A percentile compares a stretch with the other conserved stretches of the same genome.
Evolutionary conservation across 2,329 filamentous ascomycete species (phyloP).

Genomic region (Fusarium heterosporum): DNA sequence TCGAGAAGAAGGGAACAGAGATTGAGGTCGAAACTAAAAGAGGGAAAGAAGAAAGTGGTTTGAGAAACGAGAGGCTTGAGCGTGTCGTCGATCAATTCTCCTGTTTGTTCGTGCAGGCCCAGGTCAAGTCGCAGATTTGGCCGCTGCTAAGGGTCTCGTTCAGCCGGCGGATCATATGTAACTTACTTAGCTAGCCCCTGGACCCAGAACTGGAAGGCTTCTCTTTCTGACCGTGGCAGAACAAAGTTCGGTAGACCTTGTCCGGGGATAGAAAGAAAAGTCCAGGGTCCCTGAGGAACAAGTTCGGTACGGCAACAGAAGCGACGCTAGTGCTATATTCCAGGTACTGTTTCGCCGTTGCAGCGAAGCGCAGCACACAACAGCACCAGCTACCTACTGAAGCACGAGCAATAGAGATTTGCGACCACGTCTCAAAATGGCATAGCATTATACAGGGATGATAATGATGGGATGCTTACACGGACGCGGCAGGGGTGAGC

Average conservation of each 20-base stretch:
- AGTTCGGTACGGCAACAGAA: slow-evolving; percentile 26
- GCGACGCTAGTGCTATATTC: slow-evolving; percentile 3
- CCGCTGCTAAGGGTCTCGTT: slow-evolving; percentile 34
- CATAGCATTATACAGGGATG: slow-evolving; percentile 38
- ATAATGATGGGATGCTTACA: slow-evolving; percentile 40
- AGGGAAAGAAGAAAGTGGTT: slow-evolving; percentile 10
- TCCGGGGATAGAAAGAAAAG: background rate
- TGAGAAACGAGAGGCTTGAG: slow-evolving; percentile 22
- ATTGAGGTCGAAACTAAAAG: slow-evolving; percentile 6
- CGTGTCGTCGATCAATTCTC: slow-evolving; percentile 38
- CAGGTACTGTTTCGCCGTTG: slow-evolving; percentile 1
- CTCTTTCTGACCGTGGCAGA: slow-evolving; percentile 24
- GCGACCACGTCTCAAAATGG: slow-evolving; percentile 35
- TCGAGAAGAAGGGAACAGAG: slow-evolving; percentile 13
- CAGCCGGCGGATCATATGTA: slow-evolving; percentile 29
- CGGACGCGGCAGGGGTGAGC: slow-evolving; percentile 29
- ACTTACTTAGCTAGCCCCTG: slow-evolving; percentile 31
- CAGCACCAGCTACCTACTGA: slow-evolving; percentile 12
- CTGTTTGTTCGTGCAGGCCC: slow-evolving; percentile 19
- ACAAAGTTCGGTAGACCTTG: slow-evolving; percentile 10
- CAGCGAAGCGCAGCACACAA: slow-evolving; percentile 18
- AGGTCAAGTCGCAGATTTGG: slow-evolving; percentile 14
- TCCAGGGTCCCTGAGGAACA: slow-evolving; percentile 15
- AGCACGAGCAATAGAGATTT: slow-evolving; percentile 36
- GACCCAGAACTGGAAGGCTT: slow-evolving; percentile 37